phyloP scores from a whole-genome alignment of 2,329 filamentous ascomycete species.

The Exophiala dermatitidis region DNA sequence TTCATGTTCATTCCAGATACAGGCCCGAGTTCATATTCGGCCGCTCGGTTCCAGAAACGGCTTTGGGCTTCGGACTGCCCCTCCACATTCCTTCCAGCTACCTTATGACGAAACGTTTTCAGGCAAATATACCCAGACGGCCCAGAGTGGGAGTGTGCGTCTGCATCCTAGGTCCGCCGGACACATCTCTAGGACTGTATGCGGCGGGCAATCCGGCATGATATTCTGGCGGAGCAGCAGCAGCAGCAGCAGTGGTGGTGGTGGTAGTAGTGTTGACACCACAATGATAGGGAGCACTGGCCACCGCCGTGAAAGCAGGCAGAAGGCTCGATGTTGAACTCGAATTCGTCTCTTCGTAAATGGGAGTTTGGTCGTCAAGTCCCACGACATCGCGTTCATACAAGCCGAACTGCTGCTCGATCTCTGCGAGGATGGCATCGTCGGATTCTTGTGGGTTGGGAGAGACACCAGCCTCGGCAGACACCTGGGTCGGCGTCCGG shows the following conservation, averaged over 20 bases:
- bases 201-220: conserved; percentile 10
- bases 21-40: not conserved
- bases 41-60: too few species aligned
- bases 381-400: conserved; percentile 13
- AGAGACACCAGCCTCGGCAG: conserved; percentile 20
- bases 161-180: conserved; percentile 17
- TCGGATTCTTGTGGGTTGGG: conserved; percentile 13
- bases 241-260: not conserved
- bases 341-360: conserved; percentile 15
- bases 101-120: conserved; percentile 8
- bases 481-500: conserved; percentile 40
- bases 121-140: conserved; percentile 5
- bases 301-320: too few species aligned
- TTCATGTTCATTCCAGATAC: not conserved
- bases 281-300: too few species aligned
- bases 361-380: conserved; percentile 14
- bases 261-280: not conserved
- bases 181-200: conserved; percentile 17
- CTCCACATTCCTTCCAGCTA: not conserved
- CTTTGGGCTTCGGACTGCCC: too few species aligned
- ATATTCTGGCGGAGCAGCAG: conserved; percentile 17
- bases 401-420: conserved; percentile 22
- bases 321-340: too few species aligned
- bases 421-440: conserved; percentile 19
- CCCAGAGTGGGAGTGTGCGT: conserved; percentile 1